Conservation (phyloP, 768 basidiomycete species). For the Brasilioporus rufonigricans region DNA sequence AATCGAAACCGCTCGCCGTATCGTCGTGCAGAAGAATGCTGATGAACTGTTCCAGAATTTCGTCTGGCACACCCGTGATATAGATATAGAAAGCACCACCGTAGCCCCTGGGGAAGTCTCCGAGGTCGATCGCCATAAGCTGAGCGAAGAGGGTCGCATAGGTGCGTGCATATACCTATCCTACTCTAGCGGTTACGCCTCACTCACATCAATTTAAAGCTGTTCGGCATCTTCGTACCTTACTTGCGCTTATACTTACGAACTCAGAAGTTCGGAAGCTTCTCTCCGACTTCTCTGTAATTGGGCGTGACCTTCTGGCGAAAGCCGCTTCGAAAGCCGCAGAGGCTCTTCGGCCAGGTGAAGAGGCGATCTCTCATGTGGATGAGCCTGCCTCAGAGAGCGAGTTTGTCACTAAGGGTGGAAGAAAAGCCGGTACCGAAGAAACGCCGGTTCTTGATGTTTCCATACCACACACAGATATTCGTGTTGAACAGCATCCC, state of each 20-base stretch:
- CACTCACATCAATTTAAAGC: conserved; percentile 45
- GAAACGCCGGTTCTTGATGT: conserved; percentile 49
- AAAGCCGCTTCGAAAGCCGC: conserved; percentile 71
- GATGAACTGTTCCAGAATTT: conserved; percentile 94
- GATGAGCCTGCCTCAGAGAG: conserved; percentile 69
- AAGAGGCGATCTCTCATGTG: conserved; percentile 59
- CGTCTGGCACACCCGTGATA: conserved; percentile 71
- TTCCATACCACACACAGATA: conserved; percentile 44
- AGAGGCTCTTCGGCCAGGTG: conserved; percentile 59
- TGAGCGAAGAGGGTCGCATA: conserved; percentile 55
- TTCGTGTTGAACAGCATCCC: conserved; percentile 49
- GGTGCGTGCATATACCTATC: conserved; percentile 40
- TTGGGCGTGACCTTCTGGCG: conserved; percentile 83
- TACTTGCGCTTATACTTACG: conserved; percentile 82
- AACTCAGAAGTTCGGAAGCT: conserved; percentile 94
- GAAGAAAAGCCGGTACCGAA: conserved; percentile 39
- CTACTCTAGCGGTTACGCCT: neutral
- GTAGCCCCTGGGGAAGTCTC: conserved; percentile 38
- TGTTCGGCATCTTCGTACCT: conserved; percentile 81
- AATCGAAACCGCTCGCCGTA: conserved; percentile 65
- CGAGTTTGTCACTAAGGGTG: conserved; percentile 55
- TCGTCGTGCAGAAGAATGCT: conserved; percentile 81
- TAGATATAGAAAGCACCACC: conserved; percentile 39
- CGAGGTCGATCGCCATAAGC: conserved; percentile 55
- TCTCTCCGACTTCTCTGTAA: conserved; percentile 69